Evolutionary conservation across 169 alveolate genomes (phyloP), one percentile per base, ranked within the genome.

Genomic region (Eimeria praecox): DNA sequence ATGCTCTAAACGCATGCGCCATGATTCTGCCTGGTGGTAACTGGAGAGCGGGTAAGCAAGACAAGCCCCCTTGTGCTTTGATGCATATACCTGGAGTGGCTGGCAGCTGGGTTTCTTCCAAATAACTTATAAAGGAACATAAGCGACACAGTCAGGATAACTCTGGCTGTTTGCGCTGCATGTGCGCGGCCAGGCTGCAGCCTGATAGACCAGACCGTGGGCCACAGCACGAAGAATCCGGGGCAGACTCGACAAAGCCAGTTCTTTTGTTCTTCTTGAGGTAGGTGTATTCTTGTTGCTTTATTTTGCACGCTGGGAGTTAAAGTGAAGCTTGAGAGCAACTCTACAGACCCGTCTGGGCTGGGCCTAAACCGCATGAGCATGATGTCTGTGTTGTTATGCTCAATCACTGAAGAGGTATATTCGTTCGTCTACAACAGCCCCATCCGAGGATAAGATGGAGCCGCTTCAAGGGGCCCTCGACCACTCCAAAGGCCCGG

Each of bases 201-300:
- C 75, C 91, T 83, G 91, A 83, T 33, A 83, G 91, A 83, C 91
- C 91, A 83, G 91, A 83, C 77, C 75, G 77, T 54, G 77, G 73
- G 73, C 75, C 30, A 44, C 54, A 73, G 54, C 83, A 38, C 12
- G 49, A 54, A n/a, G 82, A 71, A 33, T 33, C 73, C 2, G 66
- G 66, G 49, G 88, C 18, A 64, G 82, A 46, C 71, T 24, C 46
- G 35, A 49, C 75, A 85, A 18, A 30, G 18, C 77, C 5, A 59
- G 40, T 87, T 33, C 64, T 87, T 46, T 8, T 49, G 82, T 87
- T 52, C 91, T 83, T 83, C 52, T 77, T 6, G 35, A 46, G 91
- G 54, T 83, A 52, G 54, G 77, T 35, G 75, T 35, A 33, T 83
- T 56, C 49, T 54, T 83, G 33, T 44, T 46, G 33, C 52, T 20